These are phyloP conservation scores for Scheffersomyces amazonensis DNA, from an alignment of 805 yeast genomes.

Conservation along the genomic window DNA sequence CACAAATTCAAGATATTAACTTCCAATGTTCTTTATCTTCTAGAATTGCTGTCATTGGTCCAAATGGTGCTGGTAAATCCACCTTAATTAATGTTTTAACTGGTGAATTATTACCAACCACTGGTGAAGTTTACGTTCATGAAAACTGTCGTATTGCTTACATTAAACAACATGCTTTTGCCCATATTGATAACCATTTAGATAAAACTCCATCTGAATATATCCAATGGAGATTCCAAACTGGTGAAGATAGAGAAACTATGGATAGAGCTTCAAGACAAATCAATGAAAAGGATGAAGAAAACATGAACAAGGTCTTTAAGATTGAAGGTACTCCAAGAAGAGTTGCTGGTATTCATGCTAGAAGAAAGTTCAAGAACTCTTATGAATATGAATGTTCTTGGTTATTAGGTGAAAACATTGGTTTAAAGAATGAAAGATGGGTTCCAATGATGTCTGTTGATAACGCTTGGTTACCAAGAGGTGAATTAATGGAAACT, in stretches of 20 bases:
- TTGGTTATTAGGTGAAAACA: slow-evolving; percentile 95
- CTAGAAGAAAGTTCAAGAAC: slow-evolving; percentile 99
- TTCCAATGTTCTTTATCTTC: slow-evolving; percentile 99
- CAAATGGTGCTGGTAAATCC: slow-evolving; percentile 99
- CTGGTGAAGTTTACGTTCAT: slow-evolving; percentile 99
- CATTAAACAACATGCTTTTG: slow-evolving; percentile 99
- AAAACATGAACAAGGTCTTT: slow-evolving; percentile 99
- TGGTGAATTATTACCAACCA: slow-evolving; percentile 98
- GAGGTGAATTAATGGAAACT: slow-evolving; percentile 84
- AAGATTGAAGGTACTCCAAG: slow-evolving; percentile 98
- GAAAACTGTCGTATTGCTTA: slow-evolving; percentile 99
- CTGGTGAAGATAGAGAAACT: slow-evolving; percentile 99
- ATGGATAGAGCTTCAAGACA: slow-evolving; percentile 99
- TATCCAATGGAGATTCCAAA: slow-evolving; percentile 99
- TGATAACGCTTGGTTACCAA: slow-evolving; percentile 99
- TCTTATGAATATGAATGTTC: slow-evolving; percentile 99
- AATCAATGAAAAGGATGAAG: slow-evolving; percentile 94
- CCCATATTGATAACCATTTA: slow-evolving; percentile 97
- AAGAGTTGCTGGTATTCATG: slow-evolving; percentile 89
- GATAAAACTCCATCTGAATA: slow-evolving; percentile 99
- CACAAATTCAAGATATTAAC: slow-evolving; percentile 85
- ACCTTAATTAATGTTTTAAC: slow-evolving; percentile 98
- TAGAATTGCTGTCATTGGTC: slow-evolving; percentile 99
- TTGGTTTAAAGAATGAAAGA: slow-evolving; percentile 98
- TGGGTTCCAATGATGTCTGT: slow-evolving; percentile 99